These are phyloP conservation scores for Botrytis medusae DNA, from an alignment of 2,329 filamentous ascomycete genomes.

Conservation along the genomic window DNA sequence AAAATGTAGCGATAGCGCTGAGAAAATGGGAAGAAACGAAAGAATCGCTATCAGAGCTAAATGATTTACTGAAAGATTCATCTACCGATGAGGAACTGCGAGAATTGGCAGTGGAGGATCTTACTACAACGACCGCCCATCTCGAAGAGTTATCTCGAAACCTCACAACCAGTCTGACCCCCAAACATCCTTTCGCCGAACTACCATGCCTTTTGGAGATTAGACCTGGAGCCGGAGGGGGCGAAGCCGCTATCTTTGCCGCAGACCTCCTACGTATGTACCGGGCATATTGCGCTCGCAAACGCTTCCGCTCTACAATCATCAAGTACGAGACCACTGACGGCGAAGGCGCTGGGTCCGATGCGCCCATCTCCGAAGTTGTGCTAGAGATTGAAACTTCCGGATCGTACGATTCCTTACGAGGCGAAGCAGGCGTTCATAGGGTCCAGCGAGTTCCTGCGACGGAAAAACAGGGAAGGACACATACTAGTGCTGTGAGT, in stretches of 20 bases:
- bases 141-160: constrained; percentile 63
- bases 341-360: constrained; percentile 56
- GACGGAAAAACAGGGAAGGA: constrained; percentile 87
- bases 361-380: constrained; percentile 77
- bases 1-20: constrained; percentile 56
- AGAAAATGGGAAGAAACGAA: constrained; percentile 58
- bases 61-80: constrained; percentile 47
- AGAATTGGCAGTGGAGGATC: constrained; percentile 77
- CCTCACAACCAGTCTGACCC: constrained; percentile 77
- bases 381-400: constrained; percentile 77
- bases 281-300: constrained; percentile 68
- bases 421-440: constrained; percentile 91
- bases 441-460: constrained; percentile 90
- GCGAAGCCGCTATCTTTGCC: constrained; percentile 88
- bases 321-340: constrained; percentile 81
- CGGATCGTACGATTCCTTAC: constrained; percentile 77
- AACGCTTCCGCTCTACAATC: constrained; percentile 64
- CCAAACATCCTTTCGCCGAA: constrained; percentile 84
- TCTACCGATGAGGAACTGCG: constrained; percentile 66
- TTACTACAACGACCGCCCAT: constrained; percentile 61
- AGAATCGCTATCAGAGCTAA: constrained; percentile 55
- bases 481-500: constrained; percentile 88
- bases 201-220: constrained; percentile 91
- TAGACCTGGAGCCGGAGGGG: constrained; percentile 84
- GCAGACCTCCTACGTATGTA: constrained; percentile 91